Evolutionary conservation across 177 flowering plant species (phyloP).

Genomic region (Vitis hybrid): DNA sequence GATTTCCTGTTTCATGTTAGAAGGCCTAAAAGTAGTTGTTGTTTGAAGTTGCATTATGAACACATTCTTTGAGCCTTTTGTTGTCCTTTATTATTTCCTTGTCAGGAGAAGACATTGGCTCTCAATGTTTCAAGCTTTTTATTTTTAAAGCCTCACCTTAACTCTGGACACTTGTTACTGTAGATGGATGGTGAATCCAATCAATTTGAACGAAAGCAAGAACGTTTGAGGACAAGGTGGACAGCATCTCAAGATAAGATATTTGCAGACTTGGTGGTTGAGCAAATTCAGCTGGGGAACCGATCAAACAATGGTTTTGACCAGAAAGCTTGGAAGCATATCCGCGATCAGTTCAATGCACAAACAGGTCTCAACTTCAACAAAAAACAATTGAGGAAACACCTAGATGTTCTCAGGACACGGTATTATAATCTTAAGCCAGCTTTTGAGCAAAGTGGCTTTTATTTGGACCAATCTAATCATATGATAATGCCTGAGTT

Average conservation of each 20-base stretch:
- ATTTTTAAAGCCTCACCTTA: too few relatives aligned
- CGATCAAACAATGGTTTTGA: slow-evolving; percentile 18
- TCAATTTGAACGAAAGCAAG: slow-evolving; percentile 13
- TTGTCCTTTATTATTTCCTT: too few relatives aligned
- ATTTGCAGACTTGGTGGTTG: slow-evolving; percentile 26
- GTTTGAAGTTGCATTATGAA: too few relatives aligned
- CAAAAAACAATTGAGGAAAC: slow-evolving; percentile 25
- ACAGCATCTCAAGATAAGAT: slow-evolving; percentile 20
- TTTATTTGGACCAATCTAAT: slow-evolving; percentile 11
- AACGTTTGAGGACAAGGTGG: slow-evolving; percentile 25
- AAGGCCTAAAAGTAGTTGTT: too few relatives aligned
- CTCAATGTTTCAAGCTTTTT: too few relatives aligned
- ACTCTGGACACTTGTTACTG: too few relatives aligned
- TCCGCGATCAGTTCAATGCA: slow-evolving; percentile 15
- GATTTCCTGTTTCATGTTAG: too few relatives aligned
- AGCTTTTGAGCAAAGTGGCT: slow-evolving; percentile 15
- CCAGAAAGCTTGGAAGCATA: slow-evolving; percentile 22
- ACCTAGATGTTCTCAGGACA: slow-evolving; percentile 22
- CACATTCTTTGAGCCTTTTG: too few relatives aligned
- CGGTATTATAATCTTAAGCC: slow-evolving; percentile 22
- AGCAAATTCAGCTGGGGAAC: slow-evolving; percentile 14
- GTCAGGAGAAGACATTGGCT: too few relatives aligned
- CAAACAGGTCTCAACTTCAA: slow-evolving; percentile 22
- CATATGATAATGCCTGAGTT: slow-evolving; percentile 15
- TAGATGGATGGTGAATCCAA: slow-evolving; percentile 12